These are phyloP conservation scores for Pisolithus orientalis DNA, from an alignment of 768 basidiomycete genomes.

Conservation along the genomic window DNA sequence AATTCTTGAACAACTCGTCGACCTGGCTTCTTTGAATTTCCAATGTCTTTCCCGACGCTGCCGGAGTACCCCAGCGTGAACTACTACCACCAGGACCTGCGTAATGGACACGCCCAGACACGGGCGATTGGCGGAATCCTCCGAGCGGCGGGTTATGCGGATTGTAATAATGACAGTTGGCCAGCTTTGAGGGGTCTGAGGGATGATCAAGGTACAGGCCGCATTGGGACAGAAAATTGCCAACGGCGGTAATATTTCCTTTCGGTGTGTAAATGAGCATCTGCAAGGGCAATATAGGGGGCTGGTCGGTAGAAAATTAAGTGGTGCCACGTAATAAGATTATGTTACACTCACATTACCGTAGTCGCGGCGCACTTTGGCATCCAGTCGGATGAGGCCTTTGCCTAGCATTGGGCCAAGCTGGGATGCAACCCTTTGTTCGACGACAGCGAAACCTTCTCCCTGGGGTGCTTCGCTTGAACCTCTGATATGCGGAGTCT, in stretches of 20 bases:
- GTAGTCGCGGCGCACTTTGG: constrained; percentile 61
- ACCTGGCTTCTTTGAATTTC: constrained; percentile 92
- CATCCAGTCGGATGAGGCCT: constrained; percentile 76
- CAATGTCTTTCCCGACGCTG: constrained; percentile 65
- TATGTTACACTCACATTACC: constrained; percentile 46
- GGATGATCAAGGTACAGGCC: constrained; percentile 80
- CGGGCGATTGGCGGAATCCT: constrained; percentile 43
- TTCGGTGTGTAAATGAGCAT: constrained; percentile 92
- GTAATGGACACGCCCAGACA: constrained; percentile 37
- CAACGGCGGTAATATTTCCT: constrained; percentile 82
- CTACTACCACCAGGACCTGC: constrained; percentile 31
- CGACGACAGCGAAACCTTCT: constrained; percentile 77
- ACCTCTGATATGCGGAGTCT: constrained; percentile 48
- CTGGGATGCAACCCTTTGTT: constrained; percentile 75
- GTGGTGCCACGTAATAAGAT: constrained; percentile 12
- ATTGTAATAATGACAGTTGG: constrained; percentile 73
- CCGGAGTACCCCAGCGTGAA: constrained; percentile 51
- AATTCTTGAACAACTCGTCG: constrained; percentile 86
- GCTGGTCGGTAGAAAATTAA: constrained; percentile 35
- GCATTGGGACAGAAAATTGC: constrained; percentile 63
- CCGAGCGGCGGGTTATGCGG: constrained; percentile 82
- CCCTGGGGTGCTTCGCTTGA: constrained; percentile 50
- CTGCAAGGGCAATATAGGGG: constrained; percentile 76
- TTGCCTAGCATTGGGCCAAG: constrained; percentile 82
- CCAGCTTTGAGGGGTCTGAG: constrained; percentile 50